Evolutionary conservation across 352 stramenopile species (phyloP), one percentile per base, ranked within the genome.

Genomic region (Paralagenidium karlingii): DNA sequence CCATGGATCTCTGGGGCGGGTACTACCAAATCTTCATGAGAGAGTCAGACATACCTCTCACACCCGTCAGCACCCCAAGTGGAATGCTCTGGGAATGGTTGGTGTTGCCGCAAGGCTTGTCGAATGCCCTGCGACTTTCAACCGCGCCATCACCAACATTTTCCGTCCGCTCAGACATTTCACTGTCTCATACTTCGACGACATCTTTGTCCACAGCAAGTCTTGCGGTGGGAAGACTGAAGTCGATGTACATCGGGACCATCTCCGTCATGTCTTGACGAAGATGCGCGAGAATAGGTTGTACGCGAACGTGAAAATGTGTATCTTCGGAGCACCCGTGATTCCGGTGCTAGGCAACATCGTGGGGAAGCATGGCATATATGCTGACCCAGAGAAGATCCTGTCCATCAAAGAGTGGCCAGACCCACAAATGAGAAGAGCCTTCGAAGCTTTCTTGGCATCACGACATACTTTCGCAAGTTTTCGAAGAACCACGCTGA

Each of bases 1-100:
- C 24, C 19, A 47, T 51, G 8, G 32, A 51, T 25, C 27, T 51
- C 3, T 29, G 18, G 3, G 36, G 24, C 8, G 44, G 44, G 8
- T 51, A 38, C 22, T 51, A 49, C 26, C 44, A 51, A 45, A 24
- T 51, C 3, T 36, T 42, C 12, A 51, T 51, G 44, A n/a, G 28
- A 1, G 6, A 47, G 2, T 11, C 15, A 1, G 44, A 51, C 22
- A 51, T 51, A 11, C 36, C 36, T 10, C 16, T 36, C 15, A 45
- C 44, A 4, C 33, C 44, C 1, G 36, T 49, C 19, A 19, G 19
- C 12, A 47, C 43, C 0, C 44, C 44, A 4, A 19, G 30, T n/a
- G 44, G 44, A 5, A 33, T 33, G 28, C 38, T 51, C 13, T 51
- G n/a, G 15, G 39, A 51, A 36, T 51, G 26, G 5, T 19, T 51